Conservation (phyloP, 495 filamentous ascomycete genomes). For the Neurospora sp. region DNA sequence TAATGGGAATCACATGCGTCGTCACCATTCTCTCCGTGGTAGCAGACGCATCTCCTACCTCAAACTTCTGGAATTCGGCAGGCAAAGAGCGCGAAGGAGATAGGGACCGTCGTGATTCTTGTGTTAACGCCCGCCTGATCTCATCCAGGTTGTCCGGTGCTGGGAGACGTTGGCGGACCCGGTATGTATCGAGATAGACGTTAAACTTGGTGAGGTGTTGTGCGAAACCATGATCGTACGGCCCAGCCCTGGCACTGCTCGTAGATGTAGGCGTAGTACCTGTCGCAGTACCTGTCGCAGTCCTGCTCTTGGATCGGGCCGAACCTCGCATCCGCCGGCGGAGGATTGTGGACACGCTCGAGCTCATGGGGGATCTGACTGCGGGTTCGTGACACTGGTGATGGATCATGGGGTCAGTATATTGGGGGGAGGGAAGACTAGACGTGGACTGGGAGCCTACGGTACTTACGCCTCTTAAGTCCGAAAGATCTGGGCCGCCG, state of each 20-base stretch:
- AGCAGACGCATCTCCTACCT: neutral
- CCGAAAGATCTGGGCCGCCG: neutral
- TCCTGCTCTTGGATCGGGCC: neutral
- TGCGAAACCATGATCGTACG: neutral
- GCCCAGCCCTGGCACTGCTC: neutral
- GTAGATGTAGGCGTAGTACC: neutral
- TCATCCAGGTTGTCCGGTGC: neutral
- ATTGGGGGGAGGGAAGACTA: neutral
- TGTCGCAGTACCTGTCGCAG: neutral
- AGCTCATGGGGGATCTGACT: neutral
- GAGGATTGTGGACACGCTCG: neutral
- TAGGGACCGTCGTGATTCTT: neutral
- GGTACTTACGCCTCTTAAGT: neutral
- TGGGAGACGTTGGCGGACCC: neutral
- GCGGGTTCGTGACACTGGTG: neutral
- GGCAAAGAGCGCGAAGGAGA: neutral
- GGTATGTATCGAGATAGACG: neutral
- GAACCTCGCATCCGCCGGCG: neutral
- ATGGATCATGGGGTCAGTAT: neutral
- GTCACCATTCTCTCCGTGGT: fast-evolving
- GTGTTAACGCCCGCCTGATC: neutral
- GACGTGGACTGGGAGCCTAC: neutral
- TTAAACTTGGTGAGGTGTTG: neutral
- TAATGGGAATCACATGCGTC: fast-evolving
- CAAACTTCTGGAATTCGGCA: neutral